phyloP scores from a whole-genome alignment of 345 rosid genomes.

The Linum lewisii region DNA sequence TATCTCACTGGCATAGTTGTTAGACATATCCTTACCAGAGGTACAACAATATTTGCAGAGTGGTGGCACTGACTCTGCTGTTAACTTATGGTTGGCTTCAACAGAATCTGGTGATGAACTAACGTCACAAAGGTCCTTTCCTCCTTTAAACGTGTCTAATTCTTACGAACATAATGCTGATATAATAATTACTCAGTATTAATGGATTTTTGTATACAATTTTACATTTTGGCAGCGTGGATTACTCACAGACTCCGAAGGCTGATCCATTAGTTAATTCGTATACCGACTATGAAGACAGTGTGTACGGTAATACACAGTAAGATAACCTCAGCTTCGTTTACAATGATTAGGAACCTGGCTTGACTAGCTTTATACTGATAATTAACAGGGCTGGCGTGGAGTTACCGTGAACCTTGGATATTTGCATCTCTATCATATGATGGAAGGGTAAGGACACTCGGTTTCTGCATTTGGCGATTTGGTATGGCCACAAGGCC shows the following conservation, averaged over 20 bases:
- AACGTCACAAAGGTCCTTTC: slow-evolving; percentile 41
- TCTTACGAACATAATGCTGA: background rate
- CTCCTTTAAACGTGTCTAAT: background rate
- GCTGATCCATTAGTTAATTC: slow-evolving; percentile 36
- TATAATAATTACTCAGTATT: background rate
- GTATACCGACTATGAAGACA: slow-evolving; percentile 81
- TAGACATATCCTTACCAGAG: slow-evolving; percentile 6
- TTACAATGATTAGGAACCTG: slow-evolving; percentile 3
- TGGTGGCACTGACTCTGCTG: slow-evolving; percentile 84
- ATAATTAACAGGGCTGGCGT: slow-evolving; percentile 69
- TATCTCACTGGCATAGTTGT: background rate
- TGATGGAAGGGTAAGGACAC: slow-evolving; percentile 79
- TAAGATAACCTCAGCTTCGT: background rate
- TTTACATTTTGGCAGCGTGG: slow-evolving; percentile 14
- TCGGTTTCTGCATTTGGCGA: too few species aligned
- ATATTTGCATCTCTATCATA: slow-evolving; percentile 83
- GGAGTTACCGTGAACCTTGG: slow-evolving; percentile 90
- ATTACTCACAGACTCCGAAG: slow-evolving; percentile 5
- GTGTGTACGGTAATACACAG: slow-evolving; percentile 56
- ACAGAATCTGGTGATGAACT: slow-evolving; percentile 33
- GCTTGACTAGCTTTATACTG: slow-evolving; percentile 12
- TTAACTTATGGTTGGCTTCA: slow-evolving; percentile 74
- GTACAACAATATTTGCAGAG: slow-evolving; percentile 40
- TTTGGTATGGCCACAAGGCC: slow-evolving; percentile 14
- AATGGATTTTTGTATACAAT: background rate